Conservation (phyloP, 176 grass and related monocot genomes). For the Oryza glumipatula region DNA sequence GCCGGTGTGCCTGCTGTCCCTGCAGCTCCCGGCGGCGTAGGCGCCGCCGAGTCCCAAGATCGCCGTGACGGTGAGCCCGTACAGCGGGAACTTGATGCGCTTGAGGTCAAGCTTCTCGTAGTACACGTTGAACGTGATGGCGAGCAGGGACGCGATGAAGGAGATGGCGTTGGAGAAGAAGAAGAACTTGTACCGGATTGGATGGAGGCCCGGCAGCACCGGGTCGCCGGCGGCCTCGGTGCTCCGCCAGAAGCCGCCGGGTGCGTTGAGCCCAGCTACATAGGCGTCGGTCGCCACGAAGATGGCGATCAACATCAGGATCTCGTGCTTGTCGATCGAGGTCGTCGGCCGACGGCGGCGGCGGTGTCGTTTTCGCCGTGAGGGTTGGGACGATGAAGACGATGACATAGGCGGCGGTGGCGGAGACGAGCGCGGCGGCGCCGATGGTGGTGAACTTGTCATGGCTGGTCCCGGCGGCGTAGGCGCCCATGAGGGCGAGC, state of each 20-base stretch:
- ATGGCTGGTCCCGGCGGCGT: too few species aligned
- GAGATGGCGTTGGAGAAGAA: slow-evolving; percentile 10
- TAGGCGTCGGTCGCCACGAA: slow-evolving; percentile 4
- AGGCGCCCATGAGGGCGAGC: too few species aligned
- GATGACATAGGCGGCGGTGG: too few species aligned
- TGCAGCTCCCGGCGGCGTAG: slow-evolving; percentile 10
- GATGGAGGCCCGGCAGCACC: background rate
- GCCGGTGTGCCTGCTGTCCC: background rate
- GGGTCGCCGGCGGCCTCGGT: background rate
- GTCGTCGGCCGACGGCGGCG: too few species aligned
- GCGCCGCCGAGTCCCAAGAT: background rate
- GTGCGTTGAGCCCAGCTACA: background rate
- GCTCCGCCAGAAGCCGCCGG: slow-evolving; percentile 31
- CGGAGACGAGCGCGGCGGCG: too few species aligned
- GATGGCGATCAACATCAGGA: background rate
- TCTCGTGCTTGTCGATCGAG: too few species aligned
- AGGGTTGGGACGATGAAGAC: too few species aligned
- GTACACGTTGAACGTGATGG: background rate
- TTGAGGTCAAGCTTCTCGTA: too few species aligned
- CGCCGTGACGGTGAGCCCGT: background rate
- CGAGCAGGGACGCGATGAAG: slow-evolving; percentile 10
- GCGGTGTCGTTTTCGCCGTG: too few species aligned
- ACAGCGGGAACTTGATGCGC: background rate
- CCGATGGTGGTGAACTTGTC: too few species aligned
- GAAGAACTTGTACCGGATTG: background rate